These are phyloP conservation scores for Fusarium ramigenum DNA, from an alignment of 2,329 filamentous ascomycete genomes.

Conservation along the genomic window DNA sequence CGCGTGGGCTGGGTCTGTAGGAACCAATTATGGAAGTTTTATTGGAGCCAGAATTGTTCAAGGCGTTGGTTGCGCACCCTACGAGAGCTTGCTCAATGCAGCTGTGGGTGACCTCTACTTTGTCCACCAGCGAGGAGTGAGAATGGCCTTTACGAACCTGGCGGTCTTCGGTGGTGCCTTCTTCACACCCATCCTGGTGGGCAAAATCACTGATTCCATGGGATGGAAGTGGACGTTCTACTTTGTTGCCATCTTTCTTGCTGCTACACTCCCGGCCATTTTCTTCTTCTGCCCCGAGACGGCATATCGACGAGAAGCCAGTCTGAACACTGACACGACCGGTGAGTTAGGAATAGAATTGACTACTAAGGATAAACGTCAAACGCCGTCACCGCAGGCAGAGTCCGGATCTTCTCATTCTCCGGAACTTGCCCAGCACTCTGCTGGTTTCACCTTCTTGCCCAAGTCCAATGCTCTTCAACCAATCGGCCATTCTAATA, in stretches of 20 bases:
- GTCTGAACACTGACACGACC: conserved; percentile 74
- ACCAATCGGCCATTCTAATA: conserved; percentile 47
- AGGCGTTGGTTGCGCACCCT: conserved; percentile 86
- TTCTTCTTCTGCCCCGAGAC: conserved; percentile 88
- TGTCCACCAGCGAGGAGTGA: conserved; percentile 82
- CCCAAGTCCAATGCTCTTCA: conserved; percentile 48
- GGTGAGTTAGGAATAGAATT: conserved; percentile 44
- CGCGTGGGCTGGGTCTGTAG: conserved; percentile 79
- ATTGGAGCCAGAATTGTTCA: conserved; percentile 84
- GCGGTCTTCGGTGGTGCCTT: conserved; percentile 66
- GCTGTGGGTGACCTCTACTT: conserved; percentile 90
- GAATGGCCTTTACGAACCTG: conserved; percentile 82
- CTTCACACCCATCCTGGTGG: conserved; percentile 86
- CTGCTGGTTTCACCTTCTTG: conserved; percentile 44
- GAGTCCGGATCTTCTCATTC: conserved; percentile 1
- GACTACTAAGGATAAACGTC: conserved; percentile 21
- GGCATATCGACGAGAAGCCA: conserved; percentile 73
- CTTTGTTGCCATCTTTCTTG: conserved; percentile 85
- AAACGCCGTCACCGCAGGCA: conserved; percentile 3
- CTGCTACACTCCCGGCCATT: conserved; percentile 72
- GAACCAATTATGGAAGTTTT: conserved; percentile 75
- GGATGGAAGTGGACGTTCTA: conserved; percentile 93
- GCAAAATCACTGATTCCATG: conserved; percentile 80
- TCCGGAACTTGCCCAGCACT: neutral
- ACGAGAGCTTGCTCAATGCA: conserved; percentile 89